Evolutionary conservation across 768 basidiomycete species (phyloP).

Genomic region (Auricularia sp.): DNA sequence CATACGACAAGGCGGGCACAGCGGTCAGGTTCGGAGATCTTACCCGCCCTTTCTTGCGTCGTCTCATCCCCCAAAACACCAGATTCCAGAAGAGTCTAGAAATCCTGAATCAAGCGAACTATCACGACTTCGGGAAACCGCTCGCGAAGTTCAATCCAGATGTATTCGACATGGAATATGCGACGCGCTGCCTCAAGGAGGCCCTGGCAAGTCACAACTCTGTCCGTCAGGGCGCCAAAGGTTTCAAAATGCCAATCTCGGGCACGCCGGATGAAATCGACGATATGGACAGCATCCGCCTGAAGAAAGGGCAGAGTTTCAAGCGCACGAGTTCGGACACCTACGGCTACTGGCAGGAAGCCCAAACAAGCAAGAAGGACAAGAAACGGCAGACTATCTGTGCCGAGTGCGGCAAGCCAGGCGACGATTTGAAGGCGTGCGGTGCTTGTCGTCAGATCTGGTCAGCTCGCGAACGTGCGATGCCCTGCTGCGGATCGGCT

Average conservation of each 20-base stretch:
- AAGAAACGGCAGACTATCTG: constrained; percentile 18
- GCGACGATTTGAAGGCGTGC: constrained; percentile 17
- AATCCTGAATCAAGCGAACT: constrained; percentile 21
- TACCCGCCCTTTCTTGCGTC: constrained; percentile 3
- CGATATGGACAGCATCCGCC: constrained; percentile 2
- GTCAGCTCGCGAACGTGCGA: constrained; percentile 14
- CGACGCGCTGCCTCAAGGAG: constrained; percentile 15
- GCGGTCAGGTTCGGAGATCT: constrained; percentile 11
- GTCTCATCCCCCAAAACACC: constrained; percentile 3
- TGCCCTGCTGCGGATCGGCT: neutral
- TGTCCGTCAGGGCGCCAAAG: constrained; percentile 20
- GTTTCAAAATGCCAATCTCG: constrained; percentile 17
- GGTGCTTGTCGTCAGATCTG: constrained; percentile 18
- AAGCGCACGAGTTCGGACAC: constrained; percentile 14
- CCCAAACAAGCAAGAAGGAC: constrained; percentile 16
- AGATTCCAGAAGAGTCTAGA: constrained; percentile 19
- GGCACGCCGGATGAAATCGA: too few species aligned
- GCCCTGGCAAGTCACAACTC: constrained; percentile 19
- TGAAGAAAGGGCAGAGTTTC: constrained; percentile 4
- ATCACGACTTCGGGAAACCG: constrained; percentile 20
- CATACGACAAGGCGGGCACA: constrained; percentile 15
- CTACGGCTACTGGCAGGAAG: constrained; percentile 21
- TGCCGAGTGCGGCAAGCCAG: constrained; percentile 23
- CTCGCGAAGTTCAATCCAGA: constrained; percentile 17
- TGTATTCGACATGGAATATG: constrained; percentile 17